Percentiles rank a stretch among this genome's conserved stretches.
Conservation (phyloP, 208 protist genomes). For the Blechomonas ayalai region DNA sequence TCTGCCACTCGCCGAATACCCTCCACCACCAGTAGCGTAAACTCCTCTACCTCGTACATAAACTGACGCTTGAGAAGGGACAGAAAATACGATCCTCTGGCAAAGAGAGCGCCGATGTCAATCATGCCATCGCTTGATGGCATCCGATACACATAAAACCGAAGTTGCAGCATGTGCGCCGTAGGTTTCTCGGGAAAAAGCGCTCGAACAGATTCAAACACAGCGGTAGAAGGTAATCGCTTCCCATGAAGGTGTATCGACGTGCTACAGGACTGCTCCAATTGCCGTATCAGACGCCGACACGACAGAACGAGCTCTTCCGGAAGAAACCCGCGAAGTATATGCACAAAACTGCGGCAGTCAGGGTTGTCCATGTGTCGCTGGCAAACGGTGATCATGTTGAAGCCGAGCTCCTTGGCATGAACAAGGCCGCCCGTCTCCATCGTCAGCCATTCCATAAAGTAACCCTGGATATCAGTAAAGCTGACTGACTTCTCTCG, state of each 20-base stretch:
- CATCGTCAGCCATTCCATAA: constrained; percentile 57
- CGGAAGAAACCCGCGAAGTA: constrained; percentile 56
- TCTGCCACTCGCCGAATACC: constrained; percentile 42
- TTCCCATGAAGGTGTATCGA: constrained; percentile 4
- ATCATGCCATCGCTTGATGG: constrained; percentile 8
- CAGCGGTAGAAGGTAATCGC: constrained; percentile 18
- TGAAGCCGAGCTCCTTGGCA: constrained; percentile 57
- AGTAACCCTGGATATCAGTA: constrained; percentile 28
- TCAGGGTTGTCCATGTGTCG: constrained; percentile 53
- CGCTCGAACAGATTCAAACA: constrained; percentile 35
- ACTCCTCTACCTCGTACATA: constrained; percentile 62
- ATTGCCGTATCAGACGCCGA: constrained; percentile 23
- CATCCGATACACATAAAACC: constrained; percentile 43
- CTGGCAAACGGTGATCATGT: constrained; percentile 61
- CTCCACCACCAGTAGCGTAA: constrained; percentile 68
- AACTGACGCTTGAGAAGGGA: constrained; percentile 56
- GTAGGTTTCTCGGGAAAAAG: constrained; percentile 64
- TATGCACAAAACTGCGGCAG: constrained; percentile 44
- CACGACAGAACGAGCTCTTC: constrained; percentile 48
- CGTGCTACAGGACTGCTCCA: constrained; percentile 16
- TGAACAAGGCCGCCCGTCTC: constrained; percentile 25
- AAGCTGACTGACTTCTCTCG: constrained; percentile 17
- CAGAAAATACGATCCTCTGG: constrained; percentile 57
- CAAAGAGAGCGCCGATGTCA: constrained; percentile 19
- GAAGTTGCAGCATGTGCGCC: constrained; percentile 64